phyloP scores from a whole-genome alignment of 768 basidiomycete species.

The Leucosporidium yakuticum region DNA sequence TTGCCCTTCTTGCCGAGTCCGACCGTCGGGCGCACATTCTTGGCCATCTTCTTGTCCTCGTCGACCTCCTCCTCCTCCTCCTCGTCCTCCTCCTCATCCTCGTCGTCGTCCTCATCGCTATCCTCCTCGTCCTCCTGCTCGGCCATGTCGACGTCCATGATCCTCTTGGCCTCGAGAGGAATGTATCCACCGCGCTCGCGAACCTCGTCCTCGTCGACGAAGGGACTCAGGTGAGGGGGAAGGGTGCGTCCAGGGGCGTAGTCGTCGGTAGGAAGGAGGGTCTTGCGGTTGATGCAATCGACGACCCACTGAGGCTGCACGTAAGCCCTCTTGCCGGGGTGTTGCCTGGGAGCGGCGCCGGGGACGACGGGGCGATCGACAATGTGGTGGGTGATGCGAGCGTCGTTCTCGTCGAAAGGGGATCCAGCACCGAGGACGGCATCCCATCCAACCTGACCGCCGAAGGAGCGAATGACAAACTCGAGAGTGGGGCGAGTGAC shows the following conservation, averaged over 20 bases:
- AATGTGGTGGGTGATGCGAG: slow-evolving; percentile 87
- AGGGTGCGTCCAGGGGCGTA: slow-evolving; percentile 79
- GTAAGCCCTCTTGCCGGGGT: slow-evolving; percentile 62
- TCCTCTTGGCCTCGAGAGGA: slow-evolving; percentile 56
- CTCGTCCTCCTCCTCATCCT: slow-evolving; percentile 42
- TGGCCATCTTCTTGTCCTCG: slow-evolving; percentile 40
- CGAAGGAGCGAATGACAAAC: slow-evolving; percentile 84
- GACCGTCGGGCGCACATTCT: slow-evolving; percentile 18
- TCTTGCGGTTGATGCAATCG: slow-evolving; percentile 85
- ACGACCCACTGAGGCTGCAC: slow-evolving; percentile 98
- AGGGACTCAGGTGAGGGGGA: slow-evolving; percentile 93
- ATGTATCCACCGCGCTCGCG: slow-evolving; percentile 40
- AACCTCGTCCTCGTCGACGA: slow-evolving; percentile 62
- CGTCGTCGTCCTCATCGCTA: slow-evolving; percentile 40
- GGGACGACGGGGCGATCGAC: slow-evolving; percentile 70
- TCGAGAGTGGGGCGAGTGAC: slow-evolving; percentile 86
- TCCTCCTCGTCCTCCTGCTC: slow-evolving; percentile 42
- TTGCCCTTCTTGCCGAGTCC: slow-evolving; percentile 26
- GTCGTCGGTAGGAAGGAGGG: slow-evolving; percentile 72
- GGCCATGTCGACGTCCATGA: slow-evolving; percentile 43
- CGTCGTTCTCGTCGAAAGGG: slow-evolving; percentile 64
- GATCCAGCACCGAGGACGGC: slow-evolving; percentile 73
- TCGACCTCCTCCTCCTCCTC: slow-evolving; percentile 43
- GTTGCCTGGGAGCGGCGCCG: slow-evolving; percentile 34
- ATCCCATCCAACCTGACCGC: slow-evolving; percentile 82